Percentiles rank a stretch among this genome's conserved stretches.
Evolutionary conservation across 2,329 filamentous ascomycete species (phyloP).

Genomic region (Graphilbum fragrans): DNA sequence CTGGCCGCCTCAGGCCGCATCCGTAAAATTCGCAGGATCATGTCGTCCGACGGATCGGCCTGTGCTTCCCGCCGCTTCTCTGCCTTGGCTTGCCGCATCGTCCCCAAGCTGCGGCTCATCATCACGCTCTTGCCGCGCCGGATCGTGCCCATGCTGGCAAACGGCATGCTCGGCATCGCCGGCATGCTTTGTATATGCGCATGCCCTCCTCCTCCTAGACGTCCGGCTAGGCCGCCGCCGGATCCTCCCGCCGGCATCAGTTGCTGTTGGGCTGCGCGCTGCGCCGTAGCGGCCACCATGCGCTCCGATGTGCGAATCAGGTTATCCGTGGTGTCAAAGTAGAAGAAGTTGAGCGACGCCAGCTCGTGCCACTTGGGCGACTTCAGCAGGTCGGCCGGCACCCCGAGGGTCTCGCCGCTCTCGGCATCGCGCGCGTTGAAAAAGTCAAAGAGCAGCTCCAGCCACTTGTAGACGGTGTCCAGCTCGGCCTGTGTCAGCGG

Average conservation of each 20-base stretch:
- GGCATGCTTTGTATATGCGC: no score
- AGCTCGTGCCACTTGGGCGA: slow-evolving; percentile 98
- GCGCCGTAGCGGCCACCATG: slow-evolving; percentile 80
- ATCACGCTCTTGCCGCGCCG: slow-evolving; percentile 69
- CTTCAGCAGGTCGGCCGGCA: slow-evolving; percentile 83
- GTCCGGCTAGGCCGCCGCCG: slow-evolving; percentile 49
- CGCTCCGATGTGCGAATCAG: slow-evolving; percentile 90
- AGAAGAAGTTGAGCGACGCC: slow-evolving; percentile 95
- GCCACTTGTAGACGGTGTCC: slow-evolving; percentile 91
- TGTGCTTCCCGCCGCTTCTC: slow-evolving; percentile 93
- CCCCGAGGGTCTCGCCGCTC: slow-evolving; percentile 64
- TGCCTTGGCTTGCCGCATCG: slow-evolving; percentile 91
- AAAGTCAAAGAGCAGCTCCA: slow-evolving; percentile 81
- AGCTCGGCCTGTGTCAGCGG: slow-evolving; percentile 78
- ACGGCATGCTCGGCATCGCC: slow-evolving; percentile 34
- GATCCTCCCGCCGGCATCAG: slow-evolving; percentile 40
- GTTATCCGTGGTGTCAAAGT: slow-evolving; percentile 84
- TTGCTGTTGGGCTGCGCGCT: slow-evolving; percentile 60
- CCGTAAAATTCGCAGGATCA: slow-evolving; percentile 87
- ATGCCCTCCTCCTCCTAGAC: slow-evolving; percentile 16
- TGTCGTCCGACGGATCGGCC: slow-evolving; percentile 93
- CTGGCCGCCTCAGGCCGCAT: slow-evolving; percentile 85
- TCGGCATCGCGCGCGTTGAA: slow-evolving; percentile 86
- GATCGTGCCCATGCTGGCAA: slow-evolving; percentile 58
- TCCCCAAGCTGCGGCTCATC: slow-evolving; percentile 86